Percentiles rank a stretch among this genome's conserved stretches.
These are phyloP conservation scores for Limonium bicolor DNA, from an alignment of 148 eudicot genomes.

Conservation along the genomic window DNA sequence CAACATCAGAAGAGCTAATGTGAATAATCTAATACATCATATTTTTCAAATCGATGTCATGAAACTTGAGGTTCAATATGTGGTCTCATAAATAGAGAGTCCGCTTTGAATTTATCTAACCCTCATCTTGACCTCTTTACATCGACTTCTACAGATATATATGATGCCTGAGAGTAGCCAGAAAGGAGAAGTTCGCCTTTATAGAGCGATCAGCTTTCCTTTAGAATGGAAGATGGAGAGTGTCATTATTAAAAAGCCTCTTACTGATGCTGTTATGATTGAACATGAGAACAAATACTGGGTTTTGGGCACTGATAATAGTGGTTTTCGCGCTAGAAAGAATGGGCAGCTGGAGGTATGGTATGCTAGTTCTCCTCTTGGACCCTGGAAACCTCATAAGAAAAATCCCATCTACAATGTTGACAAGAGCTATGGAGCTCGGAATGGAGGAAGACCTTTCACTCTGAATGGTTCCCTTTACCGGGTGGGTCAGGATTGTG, in stretches of 20 bases:
- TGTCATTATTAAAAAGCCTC: slow-evolving; percentile 54
- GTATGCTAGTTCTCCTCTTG: slow-evolving; percentile 73
- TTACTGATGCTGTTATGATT: slow-evolving; percentile 64
- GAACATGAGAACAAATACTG: slow-evolving; percentile 43
- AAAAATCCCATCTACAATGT: slow-evolving; percentile 56
- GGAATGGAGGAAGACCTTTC: slow-evolving; percentile 91
- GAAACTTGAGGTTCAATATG: no score
- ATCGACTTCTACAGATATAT: slow-evolving; percentile 27
- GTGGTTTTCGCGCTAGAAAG: slow-evolving; percentile 43
- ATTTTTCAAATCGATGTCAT: no score
- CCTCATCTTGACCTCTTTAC: no score
- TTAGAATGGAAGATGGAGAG: slow-evolving; percentile 58
- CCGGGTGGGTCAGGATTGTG: slow-evolving; percentile 81
- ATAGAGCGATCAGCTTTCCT: slow-evolving; percentile 56
- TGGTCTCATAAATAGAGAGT: no score
- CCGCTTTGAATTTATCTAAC: no score
- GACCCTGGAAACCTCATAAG: slow-evolving; percentile 82
- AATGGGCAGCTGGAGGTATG: slow-evolving; percentile 83
- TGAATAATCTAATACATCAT: no score
- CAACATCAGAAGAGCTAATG: no score
- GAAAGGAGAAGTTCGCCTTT: slow-evolving; percentile 72
- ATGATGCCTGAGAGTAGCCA: slow-evolving; percentile 87
- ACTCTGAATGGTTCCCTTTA: slow-evolving; percentile 41
- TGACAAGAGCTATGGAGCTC: slow-evolving; percentile 49
- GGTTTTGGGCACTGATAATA: slow-evolving; percentile 85